These are phyloP conservation scores for Primulina tabacum DNA, from an alignment of 257 asterid species.

Conservation along the genomic window DNA sequence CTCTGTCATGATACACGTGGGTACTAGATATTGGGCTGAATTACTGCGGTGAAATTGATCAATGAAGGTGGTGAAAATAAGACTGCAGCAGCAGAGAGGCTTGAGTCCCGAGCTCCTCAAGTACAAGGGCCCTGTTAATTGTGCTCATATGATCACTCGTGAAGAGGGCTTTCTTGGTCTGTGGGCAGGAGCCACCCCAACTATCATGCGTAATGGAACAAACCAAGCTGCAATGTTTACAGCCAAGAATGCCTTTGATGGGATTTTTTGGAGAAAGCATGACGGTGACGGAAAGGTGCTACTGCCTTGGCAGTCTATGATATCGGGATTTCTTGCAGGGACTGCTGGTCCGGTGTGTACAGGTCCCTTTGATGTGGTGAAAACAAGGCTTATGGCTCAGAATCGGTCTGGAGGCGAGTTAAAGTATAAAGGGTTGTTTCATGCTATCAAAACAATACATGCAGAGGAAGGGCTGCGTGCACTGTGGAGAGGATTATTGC, in stretches of 20 bases:
- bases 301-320: slow-evolving; percentile 92
- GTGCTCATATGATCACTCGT: slow-evolving; percentile 64
- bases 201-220: slow-evolving; percentile 96
- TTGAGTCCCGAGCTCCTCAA: slow-evolving; percentile 61
- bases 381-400: slow-evolving; percentile 98
- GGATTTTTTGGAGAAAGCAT: slow-evolving; percentile 67
- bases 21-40: too few species aligned
- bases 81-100: slow-evolving; percentile 95
- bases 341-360: slow-evolving; percentile 92
- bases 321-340: slow-evolving; percentile 94
- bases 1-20: neutral
- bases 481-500: slow-evolving; percentile 82
- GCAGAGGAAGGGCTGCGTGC: slow-evolving; percentile 80
- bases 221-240: slow-evolving; percentile 98
- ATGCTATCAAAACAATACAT: slow-evolving; percentile 74
- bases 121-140: slow-evolving; percentile 85
- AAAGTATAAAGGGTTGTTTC: slow-evolving; percentile 88
- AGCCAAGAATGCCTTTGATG: slow-evolving; percentile 88
- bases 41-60: neutral
- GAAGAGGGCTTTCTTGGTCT: slow-evolving; percentile 89
- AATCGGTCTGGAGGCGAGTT: slow-evolving; percentile 60
- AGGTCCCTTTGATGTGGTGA: slow-evolving; percentile 97
- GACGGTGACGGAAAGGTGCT: slow-evolving; percentile 85
- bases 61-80: slow-evolving; percentile 88
- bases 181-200: slow-evolving; percentile 97